Percentiles rank a stretch among this genome's conserved stretches.
phyloP scores from a whole-genome alignment of 805 yeast genomes.

The Suhomyces kilbournensis region DNA sequence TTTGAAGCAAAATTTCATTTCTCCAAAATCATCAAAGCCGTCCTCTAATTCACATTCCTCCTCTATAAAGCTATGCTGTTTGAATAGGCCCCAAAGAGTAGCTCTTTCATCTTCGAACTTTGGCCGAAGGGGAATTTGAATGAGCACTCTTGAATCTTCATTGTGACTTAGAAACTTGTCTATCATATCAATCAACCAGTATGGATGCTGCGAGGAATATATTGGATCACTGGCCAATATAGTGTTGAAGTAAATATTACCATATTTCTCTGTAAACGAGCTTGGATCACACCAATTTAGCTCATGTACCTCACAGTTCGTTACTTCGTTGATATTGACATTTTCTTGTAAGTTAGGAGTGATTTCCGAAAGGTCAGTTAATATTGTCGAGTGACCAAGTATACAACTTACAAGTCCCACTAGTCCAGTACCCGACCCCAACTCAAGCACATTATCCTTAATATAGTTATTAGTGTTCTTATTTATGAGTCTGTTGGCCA shows the following conservation, averaged over 20 bases:
- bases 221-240: conserved; percentile 84
- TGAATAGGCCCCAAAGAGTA: conserved; percentile 54
- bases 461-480: conserved; percentile 14
- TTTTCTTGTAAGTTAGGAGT: conserved; percentile 64
- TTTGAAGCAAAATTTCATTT: conserved; percentile 55
- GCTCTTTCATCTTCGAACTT: conserved; percentile 65
- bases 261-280: conserved; percentile 24
- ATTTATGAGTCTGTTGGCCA: conserved; percentile 53
- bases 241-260: conserved; percentile 46
- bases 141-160: conserved; percentile 45
- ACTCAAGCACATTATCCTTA: conserved; percentile 50
- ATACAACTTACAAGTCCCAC: conserved; percentile 69
- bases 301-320: conserved; percentile 40
- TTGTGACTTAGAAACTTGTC: conserved; percentile 37
- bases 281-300: conserved; percentile 78
- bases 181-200: conserved; percentile 64
- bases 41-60: conserved; percentile 43
- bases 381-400: conserved; percentile 46
- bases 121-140: conserved; percentile 75
- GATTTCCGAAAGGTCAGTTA: conserved; percentile 83
- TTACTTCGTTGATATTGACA: conserved; percentile 46
- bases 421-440: conserved; percentile 96
- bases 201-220: conserved; percentile 80
- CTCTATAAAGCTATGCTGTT: conserved; percentile 31
- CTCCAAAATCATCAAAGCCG: conserved; percentile 88